Evolutionary conservation across 805 yeast genomes (phyloP).

Genomic region (Komagataella pastoris): DNA sequence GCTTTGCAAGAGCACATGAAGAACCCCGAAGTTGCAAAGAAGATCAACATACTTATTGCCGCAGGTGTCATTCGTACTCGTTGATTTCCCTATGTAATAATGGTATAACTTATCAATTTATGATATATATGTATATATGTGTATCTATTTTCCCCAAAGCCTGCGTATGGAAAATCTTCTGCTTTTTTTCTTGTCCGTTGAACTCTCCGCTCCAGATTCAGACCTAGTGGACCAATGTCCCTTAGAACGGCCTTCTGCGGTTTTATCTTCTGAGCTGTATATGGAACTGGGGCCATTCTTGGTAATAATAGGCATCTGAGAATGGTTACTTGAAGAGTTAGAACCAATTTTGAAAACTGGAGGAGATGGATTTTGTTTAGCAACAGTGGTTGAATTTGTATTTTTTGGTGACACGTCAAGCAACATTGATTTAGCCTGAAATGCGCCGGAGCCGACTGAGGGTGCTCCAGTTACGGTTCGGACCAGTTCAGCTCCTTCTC

Average conservation of each 20-base stretch:
- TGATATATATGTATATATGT: too few relatives aligned
- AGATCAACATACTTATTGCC: conserved; percentile 81
- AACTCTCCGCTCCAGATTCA: not conserved
- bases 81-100: conserved; percentile 12
- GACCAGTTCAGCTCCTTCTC: conserved; percentile 24
- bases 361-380: not conserved
- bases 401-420: conserved; percentile 6
- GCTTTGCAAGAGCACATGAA: conserved; percentile 96
- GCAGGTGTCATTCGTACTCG: conserved; percentile 95
- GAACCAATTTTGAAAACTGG: not conserved
- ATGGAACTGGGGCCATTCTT: not conserved
- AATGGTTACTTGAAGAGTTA: not conserved
- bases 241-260: not conserved
- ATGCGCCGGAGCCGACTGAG: conserved; percentile 9
- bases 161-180: not conserved
- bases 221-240: not conserved
- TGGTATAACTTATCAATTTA: not conserved
- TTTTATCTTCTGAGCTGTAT: not conserved
- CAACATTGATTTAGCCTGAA: conserved; percentile 17
- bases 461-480: conserved; percentile 28
- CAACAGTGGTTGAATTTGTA: not conserved
- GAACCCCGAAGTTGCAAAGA: conserved; percentile 84
- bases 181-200: not conserved
- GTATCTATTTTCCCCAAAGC: not conserved
- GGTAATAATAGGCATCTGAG: not conserved